These are phyloP conservation scores for Typha latifolia DNA, from an alignment of 176 grass and related monocot genomes.

Conservation along the genomic window DNA sequence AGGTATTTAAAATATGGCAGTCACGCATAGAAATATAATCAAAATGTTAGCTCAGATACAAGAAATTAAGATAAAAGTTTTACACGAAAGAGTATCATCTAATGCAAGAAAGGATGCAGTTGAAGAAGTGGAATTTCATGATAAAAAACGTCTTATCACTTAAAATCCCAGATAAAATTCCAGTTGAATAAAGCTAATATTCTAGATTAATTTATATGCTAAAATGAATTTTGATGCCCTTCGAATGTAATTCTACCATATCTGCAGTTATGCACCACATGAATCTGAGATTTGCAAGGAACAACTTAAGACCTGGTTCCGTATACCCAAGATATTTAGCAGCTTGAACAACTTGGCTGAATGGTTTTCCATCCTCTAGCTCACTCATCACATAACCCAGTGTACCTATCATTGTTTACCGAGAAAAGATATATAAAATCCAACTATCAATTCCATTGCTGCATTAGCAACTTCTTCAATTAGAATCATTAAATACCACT, in stretches of 20 bases:
- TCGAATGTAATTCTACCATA: background rate
- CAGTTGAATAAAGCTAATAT: too few species aligned
- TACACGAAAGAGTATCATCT: too few species aligned
- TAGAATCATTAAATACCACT: constrained; percentile 45
- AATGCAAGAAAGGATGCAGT: too few species aligned
- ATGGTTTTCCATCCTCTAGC: constrained; percentile 64
- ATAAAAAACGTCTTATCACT: too few species aligned
- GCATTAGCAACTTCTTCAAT: constrained; percentile 4
- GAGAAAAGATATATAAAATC: background rate
- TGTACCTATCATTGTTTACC: constrained; percentile 46
- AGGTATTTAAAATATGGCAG: background rate
- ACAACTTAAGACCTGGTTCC: constrained; percentile 57
- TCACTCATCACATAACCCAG: constrained; percentile 96
- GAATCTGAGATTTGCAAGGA: background rate
- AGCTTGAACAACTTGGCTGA: constrained; percentile 76
- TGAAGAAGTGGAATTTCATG: too few species aligned
- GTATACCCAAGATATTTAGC: constrained; percentile 88
- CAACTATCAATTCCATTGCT: background rate
- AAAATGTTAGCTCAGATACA: background rate
- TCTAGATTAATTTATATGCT: too few species aligned
- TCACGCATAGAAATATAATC: background rate
- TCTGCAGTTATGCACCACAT: background rate
- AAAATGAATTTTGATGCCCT: background rate
- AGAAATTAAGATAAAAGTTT: too few species aligned
- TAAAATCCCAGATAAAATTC: too few species aligned